Percentiles rank a stretch among this genome's conserved stretches.
phyloP scores from a whole-genome alignment of 1,284 basidiomycete genomes.

The Nidula niveotomentosa region DNA sequence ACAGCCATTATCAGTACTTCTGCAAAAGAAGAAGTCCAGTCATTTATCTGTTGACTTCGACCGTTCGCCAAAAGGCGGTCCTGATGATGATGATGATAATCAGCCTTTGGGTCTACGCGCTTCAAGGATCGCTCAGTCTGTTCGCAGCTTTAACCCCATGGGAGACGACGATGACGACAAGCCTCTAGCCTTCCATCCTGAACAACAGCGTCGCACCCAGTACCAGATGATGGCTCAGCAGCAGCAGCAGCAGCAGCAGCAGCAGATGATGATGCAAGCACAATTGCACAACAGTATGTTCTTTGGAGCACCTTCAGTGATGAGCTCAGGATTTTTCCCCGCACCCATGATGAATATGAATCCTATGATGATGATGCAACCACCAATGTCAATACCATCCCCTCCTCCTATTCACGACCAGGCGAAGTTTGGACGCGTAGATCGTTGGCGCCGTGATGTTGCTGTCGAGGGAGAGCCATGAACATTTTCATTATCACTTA shows the following conservation, averaged over 20 bases:
- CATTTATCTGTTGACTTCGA: constrained; percentile 47
- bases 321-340: constrained; percentile 61
- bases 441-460: constrained; percentile 77
- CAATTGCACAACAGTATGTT: constrained; percentile 75
- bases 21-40: constrained; percentile 38
- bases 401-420: constrained; percentile 65
- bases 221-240: constrained; percentile 64
- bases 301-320: constrained; percentile 61
- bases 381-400: constrained; percentile 51
- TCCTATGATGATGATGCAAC: constrained; percentile 53
- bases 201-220: constrained; percentile 74
- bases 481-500: constrained; percentile 3
- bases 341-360: constrained; percentile 42
- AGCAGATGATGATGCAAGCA: constrained; percentile 73
- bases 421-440: constrained; percentile 67
- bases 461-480: constrained; percentile 56
- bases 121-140: constrained; percentile 32
- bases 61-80: constrained; percentile 15
- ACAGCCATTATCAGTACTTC: constrained; percentile 64
- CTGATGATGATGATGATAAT: constrained; percentile 60
- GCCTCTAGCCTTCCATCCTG: constrained; percentile 73
- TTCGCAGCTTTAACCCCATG: not conserved
- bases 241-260: constrained; percentile 51
- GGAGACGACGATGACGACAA: constrained; percentile 60
- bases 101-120: constrained; percentile 66